Evolutionary conservation across 192 early-diverging fungal genomes (phyloP), one percentile per base, ranked within the genome.

Genomic region (Entrophospora sp.): DNA sequence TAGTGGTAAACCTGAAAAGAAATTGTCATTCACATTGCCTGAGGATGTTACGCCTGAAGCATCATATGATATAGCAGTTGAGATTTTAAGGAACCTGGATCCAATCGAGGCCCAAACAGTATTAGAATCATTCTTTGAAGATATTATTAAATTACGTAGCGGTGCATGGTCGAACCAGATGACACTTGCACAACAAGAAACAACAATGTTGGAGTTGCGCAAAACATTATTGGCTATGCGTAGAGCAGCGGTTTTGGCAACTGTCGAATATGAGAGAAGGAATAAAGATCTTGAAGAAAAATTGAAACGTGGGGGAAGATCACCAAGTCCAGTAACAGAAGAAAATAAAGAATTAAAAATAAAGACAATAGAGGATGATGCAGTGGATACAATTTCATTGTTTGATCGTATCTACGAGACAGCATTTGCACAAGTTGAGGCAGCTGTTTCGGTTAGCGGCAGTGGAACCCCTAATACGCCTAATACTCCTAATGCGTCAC

Each of bases 141-240:
- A 85, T 64, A 72, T 85, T 45, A 70, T 84, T 49, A 43, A 69
- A 9, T 64, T 85, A 8, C 75, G 81, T 5, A 67, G 74, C 46
- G 68, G 69, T 30, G 82, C 80, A 55, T 76, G 78, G 18, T 62
- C 69, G 27, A 71, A 69, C 1, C 72, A 77, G 25, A 71, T 79
- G 20, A 75, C 75, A 12, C 69, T 79, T 14, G 61, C 66, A 7
- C 75, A 72, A 44, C 71, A 78, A 37, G 83, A 85, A 64, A 82
- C 77, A 43, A 75, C 72, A 0, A 74, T 82, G 2, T 66, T 69
- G 31, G 78, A 84, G 36, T 69, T 85, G 32, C 74, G 81, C 43
- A 71, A 77, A 16, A 81, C 79, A 12, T 67, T 85, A 37, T 76
- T 81, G 53, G 73, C 79, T 14, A 85, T 85, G 84, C 77, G 79